Base-by-base conservation (phyloP, 2,329 filamentous ascomycete species). In the Cladosporium phlei region DNA sequence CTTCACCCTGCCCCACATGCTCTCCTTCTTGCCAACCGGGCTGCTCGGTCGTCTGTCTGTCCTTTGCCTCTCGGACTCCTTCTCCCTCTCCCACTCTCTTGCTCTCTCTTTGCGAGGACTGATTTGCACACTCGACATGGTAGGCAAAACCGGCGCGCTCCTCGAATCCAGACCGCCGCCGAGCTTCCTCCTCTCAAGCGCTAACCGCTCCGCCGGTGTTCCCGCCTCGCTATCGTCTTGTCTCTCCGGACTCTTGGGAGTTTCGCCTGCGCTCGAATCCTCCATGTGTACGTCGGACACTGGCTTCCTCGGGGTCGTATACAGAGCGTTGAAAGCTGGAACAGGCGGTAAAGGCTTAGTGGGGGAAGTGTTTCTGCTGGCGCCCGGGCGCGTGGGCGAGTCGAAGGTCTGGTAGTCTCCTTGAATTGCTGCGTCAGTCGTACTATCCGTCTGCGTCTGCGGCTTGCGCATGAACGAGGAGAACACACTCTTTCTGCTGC, bases 241-340 rank as follows among this genome's bases (percentile, higher is more conserved):
- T 27, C 63, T 59, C 49, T 66, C 66, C 0, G 70, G 70, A 3
- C 70, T 72, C 50, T 68, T 68, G 0, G 72, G 72, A 33, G 72
- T 76, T 56, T 75, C 72, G 16, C 70, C 72, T 40, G 71, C 72
- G 10, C 69, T 72, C 48, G 71, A 73, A 47, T 69, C 70, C 46
- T 68, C 62, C 40, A 60, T 52, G 16, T 35, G 29, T 11, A 30
- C 29, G 49, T 71, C 68, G 49, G 61, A 53, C 24, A 55, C 54
- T 10, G 55, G 50, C 38, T 62, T 66, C 21, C 66, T 60, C n/a
- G 66, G 67, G 20, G 67, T 69, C 48, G 53, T 64, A 48, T 64
- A 66, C 5, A 60, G 47, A 2, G 62, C 52, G 49, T 66, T 66
- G 35, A 60, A 63, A 28, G 56, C 57, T 10, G 67, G 67, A 5